Evolutionary conservation across 768 basidiomycete genomes (phyloP).

Genomic region (Solioccasus polychromus): DNA sequence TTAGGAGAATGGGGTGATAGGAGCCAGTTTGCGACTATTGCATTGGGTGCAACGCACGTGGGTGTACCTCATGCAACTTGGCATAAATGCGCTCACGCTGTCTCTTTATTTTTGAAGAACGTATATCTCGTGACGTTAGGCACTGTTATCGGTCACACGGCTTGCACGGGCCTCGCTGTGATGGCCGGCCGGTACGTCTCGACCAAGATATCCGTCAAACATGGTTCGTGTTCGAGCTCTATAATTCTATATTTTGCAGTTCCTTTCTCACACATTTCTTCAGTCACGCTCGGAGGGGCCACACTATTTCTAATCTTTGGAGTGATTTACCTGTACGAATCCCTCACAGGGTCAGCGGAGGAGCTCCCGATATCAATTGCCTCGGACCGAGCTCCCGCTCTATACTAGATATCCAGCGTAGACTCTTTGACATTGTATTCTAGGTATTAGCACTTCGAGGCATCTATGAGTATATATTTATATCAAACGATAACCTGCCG

Average conservation of each 20-base stretch:
- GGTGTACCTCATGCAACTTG: conserved; percentile 23
- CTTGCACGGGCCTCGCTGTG: conserved; percentile 87
- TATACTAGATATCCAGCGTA: conserved; percentile 1
- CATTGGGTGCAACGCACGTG: conserved; percentile 93
- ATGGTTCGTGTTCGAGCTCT: conserved; percentile 54
- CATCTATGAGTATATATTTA: background rate
- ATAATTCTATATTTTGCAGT: background rate
- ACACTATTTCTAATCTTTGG: conserved; percentile 82
- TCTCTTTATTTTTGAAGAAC: conserved; percentile 51
- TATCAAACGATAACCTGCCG: too few species aligned
- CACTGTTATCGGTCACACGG: conserved; percentile 83
- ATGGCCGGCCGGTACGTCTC: conserved; percentile 92
- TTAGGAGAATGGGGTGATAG: conserved; percentile 99
- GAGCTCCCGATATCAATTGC: conserved; percentile 17
- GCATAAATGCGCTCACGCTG: conserved; percentile 5
- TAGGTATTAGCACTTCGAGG: conserved; percentile 2
- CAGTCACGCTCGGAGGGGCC: conserved; percentile 84
- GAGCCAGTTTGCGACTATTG: conserved; percentile 96
- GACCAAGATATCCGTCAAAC: conserved; percentile 90
- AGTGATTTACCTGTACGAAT: conserved; percentile 71
- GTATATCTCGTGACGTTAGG: conserved; percentile 89
- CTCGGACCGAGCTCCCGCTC: conserved; percentile 4
- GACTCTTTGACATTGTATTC: conserved; percentile 3
- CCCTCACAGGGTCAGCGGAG: conserved; percentile 32
- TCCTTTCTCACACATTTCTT: background rate